Evolutionary conservation across 2,329 filamentous ascomycete species (phyloP).

Genomic region (Talaromyces rugulosus): DNA sequence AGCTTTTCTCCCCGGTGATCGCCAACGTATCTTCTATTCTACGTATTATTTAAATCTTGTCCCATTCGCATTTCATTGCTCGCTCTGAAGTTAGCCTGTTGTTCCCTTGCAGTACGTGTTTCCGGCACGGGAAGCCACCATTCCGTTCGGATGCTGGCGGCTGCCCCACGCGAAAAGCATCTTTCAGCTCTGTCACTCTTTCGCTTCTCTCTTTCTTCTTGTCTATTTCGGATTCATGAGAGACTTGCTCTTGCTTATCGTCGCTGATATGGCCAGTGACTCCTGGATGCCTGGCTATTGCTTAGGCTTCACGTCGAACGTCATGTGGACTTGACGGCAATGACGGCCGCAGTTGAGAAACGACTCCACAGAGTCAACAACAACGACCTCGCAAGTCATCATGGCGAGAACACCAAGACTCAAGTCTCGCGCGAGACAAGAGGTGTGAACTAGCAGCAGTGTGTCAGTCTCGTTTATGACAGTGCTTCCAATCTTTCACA

Average conservation of each 20-base stretch:
- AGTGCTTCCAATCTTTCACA: background rate
- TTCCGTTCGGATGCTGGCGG: background rate
- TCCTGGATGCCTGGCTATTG: background rate
- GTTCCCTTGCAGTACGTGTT: too few species aligned
- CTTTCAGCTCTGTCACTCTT: background rate
- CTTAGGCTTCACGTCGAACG: background rate
- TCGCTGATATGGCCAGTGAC: background rate
- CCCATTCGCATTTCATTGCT: too few species aligned
- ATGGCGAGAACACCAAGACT: background rate
- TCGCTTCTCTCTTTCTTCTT: background rate
- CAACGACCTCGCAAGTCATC: background rate
- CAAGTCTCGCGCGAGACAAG: background rate
- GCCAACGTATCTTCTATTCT: too few species aligned
- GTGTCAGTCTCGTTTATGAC: background rate
- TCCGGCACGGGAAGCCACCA: too few species aligned
- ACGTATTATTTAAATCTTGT: too few species aligned
- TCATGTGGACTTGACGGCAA: background rate
- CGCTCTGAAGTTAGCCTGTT: too few species aligned
- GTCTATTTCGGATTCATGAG: background rate
- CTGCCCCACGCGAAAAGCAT: background rate
- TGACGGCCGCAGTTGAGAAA: background rate
- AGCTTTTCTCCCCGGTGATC: too few species aligned
- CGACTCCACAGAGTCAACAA: background rate
- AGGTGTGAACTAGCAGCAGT: background rate
- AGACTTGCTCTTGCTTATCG: background rate